Conservation (phyloP, 257 asterid genomes). For the Solanum chilense region DNA sequence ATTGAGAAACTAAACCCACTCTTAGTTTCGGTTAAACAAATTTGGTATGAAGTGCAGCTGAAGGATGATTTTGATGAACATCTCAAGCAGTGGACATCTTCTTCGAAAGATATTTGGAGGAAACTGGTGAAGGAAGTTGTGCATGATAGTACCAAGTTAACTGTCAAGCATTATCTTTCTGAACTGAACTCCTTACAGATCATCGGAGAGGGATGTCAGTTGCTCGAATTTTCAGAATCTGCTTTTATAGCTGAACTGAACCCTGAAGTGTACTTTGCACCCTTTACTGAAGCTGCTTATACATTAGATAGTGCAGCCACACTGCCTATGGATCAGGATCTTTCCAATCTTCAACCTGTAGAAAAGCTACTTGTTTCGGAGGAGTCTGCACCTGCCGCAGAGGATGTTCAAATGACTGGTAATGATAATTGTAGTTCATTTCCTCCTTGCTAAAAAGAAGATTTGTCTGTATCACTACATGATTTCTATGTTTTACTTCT, state of each 20-base stretch:
- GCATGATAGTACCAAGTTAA: constrained; percentile 27
- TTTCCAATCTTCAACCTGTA: constrained; percentile 1
- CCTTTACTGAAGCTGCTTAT: constrained; percentile 17
- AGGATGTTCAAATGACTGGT: neutral
- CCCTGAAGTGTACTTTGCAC: constrained; percentile 22
- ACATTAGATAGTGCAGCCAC: constrained; percentile 11
- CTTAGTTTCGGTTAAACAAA: constrained; percentile 63
- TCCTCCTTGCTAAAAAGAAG: constrained; percentile 10
- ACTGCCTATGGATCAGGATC: neutral
- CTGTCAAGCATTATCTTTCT: constrained; percentile 19
- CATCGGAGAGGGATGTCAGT: constrained; percentile 16
- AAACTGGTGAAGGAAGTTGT: constrained; percentile 39
- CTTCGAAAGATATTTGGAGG: constrained; percentile 32
- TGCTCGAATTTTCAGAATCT: constrained; percentile 14
- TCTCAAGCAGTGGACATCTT: constrained; percentile 60
- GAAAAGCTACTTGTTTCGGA: constrained; percentile 3
- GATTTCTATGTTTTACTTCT: constrained; percentile 10
- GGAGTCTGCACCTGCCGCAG: neutral
- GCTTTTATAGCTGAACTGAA: constrained; percentile 9
- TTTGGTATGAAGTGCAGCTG: constrained; percentile 73
- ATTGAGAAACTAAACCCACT: constrained; percentile 35
- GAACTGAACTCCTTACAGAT: constrained; percentile 26
- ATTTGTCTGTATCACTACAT: constrained; percentile 2
- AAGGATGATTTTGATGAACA: constrained; percentile 23
- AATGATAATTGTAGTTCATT: neutral